Evolutionary conservation across 2,329 filamentous ascomycete genomes (phyloP).

Genomic region (Fusarium annulatum): DNA sequence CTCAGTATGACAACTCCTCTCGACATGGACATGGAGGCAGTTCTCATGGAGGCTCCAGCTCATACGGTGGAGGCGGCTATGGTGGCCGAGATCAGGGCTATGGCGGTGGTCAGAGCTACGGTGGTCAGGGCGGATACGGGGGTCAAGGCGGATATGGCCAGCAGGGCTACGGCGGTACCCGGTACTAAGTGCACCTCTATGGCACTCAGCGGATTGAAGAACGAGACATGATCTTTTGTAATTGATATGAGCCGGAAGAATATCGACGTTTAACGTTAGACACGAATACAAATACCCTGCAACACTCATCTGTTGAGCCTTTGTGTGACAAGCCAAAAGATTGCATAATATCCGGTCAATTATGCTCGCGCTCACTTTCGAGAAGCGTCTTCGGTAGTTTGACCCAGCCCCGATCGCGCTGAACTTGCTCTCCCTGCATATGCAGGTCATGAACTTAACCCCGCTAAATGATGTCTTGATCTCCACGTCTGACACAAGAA

Average conservation of each 20-base stretch:
- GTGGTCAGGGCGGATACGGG: neutral
- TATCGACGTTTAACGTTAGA: neutral
- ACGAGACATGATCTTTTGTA: neutral
- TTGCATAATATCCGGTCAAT: neutral
- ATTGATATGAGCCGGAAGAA: neutral
- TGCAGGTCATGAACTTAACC: neutral
- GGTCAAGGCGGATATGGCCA: neutral
- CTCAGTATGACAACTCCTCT: slow-evolving; percentile 15
- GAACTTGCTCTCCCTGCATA: neutral
- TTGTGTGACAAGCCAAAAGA: too few species aligned
- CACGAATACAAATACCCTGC: neutral
- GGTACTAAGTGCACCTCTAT: neutral
- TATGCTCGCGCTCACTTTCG: neutral
- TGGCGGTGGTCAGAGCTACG: neutral
- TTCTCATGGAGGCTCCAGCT: neutral
- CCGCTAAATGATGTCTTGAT: neutral
- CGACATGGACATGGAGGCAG: neutral
- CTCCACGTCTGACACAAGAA: neutral
- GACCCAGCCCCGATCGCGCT: neutral
- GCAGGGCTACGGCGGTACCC: neutral
- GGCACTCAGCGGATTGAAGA: neutral
- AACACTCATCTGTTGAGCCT: neutral
- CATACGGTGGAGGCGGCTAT: slow-evolving; percentile 1
- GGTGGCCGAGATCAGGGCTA: slow-evolving; percentile 5
- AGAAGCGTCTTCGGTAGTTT: neutral